Percentiles rank a stretch among this genome's conserved stretches.
Conservation (phyloP, 805 yeast species). For the Myxozyma mucilagina region DNA sequence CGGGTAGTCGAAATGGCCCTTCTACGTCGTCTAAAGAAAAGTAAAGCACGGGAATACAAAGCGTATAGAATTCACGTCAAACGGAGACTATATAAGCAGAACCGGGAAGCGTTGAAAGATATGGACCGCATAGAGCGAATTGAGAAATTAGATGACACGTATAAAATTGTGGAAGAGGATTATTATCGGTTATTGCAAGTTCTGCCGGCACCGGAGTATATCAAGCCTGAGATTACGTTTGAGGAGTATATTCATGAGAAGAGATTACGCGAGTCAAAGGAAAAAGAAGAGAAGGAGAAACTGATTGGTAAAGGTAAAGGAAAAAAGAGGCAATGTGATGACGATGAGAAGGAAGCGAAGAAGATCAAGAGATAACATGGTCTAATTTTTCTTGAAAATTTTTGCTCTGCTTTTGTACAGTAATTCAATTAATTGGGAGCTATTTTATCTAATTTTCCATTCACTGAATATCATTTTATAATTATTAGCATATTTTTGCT, state of each 20-base stretch:
- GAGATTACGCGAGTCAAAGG: background rate
- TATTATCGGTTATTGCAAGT: constrained; percentile 57
- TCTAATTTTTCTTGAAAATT: too few species aligned
- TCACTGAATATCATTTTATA: too few species aligned
- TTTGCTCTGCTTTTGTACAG: too few species aligned
- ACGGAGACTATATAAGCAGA: constrained; percentile 71
- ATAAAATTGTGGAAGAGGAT: constrained; percentile 65
- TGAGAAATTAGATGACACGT: constrained; percentile 76
- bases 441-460: too few species aligned
- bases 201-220: constrained; percentile 15
- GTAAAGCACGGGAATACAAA: constrained; percentile 32
- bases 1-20: constrained; percentile 76
- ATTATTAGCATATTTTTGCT: too few species aligned
- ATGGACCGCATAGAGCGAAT: constrained; percentile 63
- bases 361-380: background rate
- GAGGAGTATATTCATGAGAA: background rate
- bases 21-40: constrained; percentile 42
- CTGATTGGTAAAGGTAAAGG: constrained; percentile 3
- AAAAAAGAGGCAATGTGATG: constrained; percentile 1
- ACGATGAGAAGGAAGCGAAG: background rate
- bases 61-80: constrained; percentile 62
- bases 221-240: constrained; percentile 2
- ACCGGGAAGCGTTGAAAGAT: constrained; percentile 71
- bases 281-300: background rate
- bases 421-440: too few species aligned